phyloP scores from a whole-genome alignment of 352 stramenopile species.

The Blastocystis sp. region DNA sequence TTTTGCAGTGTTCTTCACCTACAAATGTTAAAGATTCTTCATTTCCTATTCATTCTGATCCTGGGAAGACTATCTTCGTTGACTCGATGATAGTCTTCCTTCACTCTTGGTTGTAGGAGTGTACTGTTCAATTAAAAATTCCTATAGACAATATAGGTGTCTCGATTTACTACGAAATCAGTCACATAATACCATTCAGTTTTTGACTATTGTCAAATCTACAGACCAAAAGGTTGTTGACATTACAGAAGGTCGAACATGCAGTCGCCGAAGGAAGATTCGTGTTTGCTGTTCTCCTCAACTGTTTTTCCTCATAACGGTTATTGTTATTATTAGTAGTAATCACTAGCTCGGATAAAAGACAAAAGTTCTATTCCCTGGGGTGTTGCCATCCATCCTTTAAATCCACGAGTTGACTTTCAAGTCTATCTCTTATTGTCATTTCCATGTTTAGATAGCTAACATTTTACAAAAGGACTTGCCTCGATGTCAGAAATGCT shows the following conservation, averaged over 20 bases:
- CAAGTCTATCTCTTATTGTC: neutral
- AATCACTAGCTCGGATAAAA: constrained; percentile 52
- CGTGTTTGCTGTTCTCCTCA: constrained; percentile 28
- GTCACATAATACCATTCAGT: no score
- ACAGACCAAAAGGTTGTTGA: no score
- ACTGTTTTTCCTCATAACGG: constrained; percentile 43
- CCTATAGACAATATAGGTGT: neutral
- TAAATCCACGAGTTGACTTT: constrained; percentile 29
- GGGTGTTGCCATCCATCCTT: constrained; percentile 35
- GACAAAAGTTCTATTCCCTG: constrained; percentile 46
- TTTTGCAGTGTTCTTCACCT: no score
- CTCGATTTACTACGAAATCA: no score
- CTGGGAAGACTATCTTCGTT: no score
- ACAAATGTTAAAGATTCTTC: no score
- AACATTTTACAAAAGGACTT: constrained; percentile 13
- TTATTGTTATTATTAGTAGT: neutral
- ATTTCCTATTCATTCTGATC: neutral
- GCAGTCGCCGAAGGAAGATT: constrained; percentile 46
- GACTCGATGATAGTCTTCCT: no score
- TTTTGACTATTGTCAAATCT: no score
- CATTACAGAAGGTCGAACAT: neutral
- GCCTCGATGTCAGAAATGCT: constrained; percentile 52
- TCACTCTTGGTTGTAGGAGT: neutral
- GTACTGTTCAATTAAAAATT: neutral
- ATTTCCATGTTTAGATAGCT: neutral